Conservation (phyloP, 345 rosid species). For the Gossypium ekmanianum region DNA sequence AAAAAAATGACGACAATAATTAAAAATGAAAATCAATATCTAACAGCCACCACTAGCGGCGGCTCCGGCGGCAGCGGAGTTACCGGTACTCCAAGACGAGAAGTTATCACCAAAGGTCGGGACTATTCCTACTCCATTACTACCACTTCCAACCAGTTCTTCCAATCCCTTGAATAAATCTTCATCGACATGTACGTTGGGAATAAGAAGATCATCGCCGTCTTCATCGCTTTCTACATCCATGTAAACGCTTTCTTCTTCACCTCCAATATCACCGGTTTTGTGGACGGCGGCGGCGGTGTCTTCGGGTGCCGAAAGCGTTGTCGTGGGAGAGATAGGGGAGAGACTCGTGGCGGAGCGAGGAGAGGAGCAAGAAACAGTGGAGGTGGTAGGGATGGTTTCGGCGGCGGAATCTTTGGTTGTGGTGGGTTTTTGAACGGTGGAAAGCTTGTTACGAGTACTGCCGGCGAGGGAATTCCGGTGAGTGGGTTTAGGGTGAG, state of each 20-base stretch:
- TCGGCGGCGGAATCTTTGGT: neutral
- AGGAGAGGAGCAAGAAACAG: conserved; percentile 13
- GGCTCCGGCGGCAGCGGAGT: conserved; percentile 28
- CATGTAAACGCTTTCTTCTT: conserved; percentile 1
- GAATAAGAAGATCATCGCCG: conserved; percentile 40
- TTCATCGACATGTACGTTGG: conserved; percentile 50
- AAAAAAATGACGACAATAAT: neutral
- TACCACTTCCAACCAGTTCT: conserved; percentile 12
- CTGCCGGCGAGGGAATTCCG: conserved; percentile 93
- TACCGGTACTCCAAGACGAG: conserved; percentile 35
- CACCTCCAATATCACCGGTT: neutral
- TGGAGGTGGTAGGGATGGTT: neutral
- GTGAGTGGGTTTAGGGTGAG: conserved; percentile 83
- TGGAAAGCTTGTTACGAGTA: conserved; percentile 35
- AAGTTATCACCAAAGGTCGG: conserved; percentile 28
- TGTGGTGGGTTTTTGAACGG: neutral
- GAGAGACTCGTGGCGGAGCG: conserved; percentile 39
- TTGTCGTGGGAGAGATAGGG: conserved; percentile 48
- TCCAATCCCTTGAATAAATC: conserved; percentile 39
- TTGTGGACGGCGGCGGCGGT: neutral
- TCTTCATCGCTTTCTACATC: conserved; percentile 17
- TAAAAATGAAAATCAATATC: neutral
- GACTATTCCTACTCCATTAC: neutral
- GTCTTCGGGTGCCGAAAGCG: conserved; percentile 33
- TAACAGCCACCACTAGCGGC: conserved; percentile 25